A percentile compares a stretch with the other conserved stretches of the same genome.
Evolutionary conservation across 1,284 basidiomycete species (phyloP).

Genomic region (Uromyces viciae-fabae): DNA sequence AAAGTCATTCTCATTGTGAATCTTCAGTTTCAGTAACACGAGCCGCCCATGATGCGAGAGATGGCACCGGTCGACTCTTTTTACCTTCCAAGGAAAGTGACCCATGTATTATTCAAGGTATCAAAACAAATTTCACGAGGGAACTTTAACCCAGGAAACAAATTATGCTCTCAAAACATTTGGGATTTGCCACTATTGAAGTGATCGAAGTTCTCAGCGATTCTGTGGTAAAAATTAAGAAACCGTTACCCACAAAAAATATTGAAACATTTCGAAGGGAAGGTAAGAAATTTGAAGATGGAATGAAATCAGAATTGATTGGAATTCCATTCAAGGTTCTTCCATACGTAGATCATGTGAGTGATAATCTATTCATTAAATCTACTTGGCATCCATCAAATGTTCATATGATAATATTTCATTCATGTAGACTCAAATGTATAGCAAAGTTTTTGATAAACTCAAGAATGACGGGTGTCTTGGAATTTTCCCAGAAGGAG

Average conservation of each 20-base stretch:
- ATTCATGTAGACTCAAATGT: conserved; percentile 76
- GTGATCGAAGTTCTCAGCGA: conserved; percentile 86
- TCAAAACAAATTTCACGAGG: conserved; percentile 71
- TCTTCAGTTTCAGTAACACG: conserved; percentile 82
- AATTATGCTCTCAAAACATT: conserved; percentile 78
- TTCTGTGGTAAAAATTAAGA: conserved; percentile 72
- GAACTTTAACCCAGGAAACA: conserved; percentile 78
- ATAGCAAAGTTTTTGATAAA: conserved; percentile 83
- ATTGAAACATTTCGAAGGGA: conserved; percentile 52
- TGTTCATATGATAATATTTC: background rate
- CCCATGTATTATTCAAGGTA: conserved; percentile 65
- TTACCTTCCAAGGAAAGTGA: conserved; percentile 61
- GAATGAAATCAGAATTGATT: background rate
- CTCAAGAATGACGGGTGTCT: conserved; percentile 83
- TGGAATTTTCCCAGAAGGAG: conserved; percentile 95
- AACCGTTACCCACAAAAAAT: conserved; percentile 65
- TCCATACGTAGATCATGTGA: conserved; percentile 43
- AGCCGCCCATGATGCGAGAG: conserved; percentile 80
- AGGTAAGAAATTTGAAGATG: conserved; percentile 26
- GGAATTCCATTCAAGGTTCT: conserved; percentile 32
- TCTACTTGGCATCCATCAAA: background rate
- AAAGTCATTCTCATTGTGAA: too few species aligned
- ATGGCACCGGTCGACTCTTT: conserved; percentile 70
- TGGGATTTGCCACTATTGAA: conserved; percentile 74
- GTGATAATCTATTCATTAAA: background rate